A percentile compares a stretch with the other conserved stretches of the same genome.
phyloP scores from a whole-genome alignment of 2,329 filamentous ascomycete species.

The Alternaria ethzedia region DNA sequence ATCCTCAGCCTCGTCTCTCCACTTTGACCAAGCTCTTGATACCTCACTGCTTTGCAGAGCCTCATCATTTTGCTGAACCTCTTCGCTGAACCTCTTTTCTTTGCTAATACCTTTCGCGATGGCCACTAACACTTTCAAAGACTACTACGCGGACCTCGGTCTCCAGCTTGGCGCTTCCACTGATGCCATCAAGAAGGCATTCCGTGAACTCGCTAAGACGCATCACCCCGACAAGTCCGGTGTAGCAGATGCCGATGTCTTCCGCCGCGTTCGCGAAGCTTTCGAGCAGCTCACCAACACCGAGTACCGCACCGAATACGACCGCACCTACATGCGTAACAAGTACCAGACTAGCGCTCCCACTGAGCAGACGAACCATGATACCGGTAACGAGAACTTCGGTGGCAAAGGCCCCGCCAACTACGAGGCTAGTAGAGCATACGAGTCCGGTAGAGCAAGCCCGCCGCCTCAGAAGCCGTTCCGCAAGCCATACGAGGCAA shows the following conservation, averaged over 20 bases:
- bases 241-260: constrained; percentile 18
- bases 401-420: not conserved
- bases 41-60: not conserved
- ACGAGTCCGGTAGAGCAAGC: not conserved
- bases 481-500: constrained; percentile 1
- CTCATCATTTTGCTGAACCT: not conserved
- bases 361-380: not conserved
- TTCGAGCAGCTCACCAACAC: constrained; percentile 19
- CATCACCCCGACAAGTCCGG: constrained; percentile 97
- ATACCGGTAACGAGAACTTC: not conserved
- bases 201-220: constrained; percentile 93
- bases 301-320: constrained; percentile 9
- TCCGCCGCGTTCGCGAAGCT: constrained; percentile 20
- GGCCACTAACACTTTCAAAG: constrained; percentile 53
- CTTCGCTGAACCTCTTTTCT: not conserved
- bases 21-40: not conserved
- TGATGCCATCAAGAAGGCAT: constrained; percentile 91
- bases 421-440: constrained; percentile 1
- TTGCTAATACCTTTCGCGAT: constrained; percentile 5
- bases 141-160: constrained; percentile 85
- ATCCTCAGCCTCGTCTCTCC: not conserved
- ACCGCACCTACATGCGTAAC: constrained; percentile 3
- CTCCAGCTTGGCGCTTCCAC: constrained; percentile 78
- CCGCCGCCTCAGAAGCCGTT: constrained; percentile 14
- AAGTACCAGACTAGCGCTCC: not conserved